Conservation (phyloP, 805 yeast species). For the Candida andamanensis region DNA sequence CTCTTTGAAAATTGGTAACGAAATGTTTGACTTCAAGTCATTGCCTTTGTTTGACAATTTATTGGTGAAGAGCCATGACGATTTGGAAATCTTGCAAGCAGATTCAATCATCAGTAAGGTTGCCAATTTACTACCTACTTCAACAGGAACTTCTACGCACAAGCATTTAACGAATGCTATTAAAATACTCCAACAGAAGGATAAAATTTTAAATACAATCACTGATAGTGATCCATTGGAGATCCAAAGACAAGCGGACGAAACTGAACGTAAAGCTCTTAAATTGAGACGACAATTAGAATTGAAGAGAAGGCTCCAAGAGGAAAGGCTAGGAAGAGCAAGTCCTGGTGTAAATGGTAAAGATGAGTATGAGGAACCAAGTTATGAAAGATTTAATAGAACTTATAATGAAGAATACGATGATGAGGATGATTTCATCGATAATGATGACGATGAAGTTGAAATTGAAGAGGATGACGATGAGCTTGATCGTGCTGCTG, state of each 20-base stretch:
- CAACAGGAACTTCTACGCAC: constrained; percentile 83
- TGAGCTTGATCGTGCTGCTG: constrained; percentile 51
- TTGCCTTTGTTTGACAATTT: constrained; percentile 66
- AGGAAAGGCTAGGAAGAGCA: constrained; percentile 46
- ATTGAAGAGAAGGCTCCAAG: constrained; percentile 52
- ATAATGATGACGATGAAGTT: constrained; percentile 38
- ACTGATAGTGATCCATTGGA: constrained; percentile 65
- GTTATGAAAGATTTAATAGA: constrained; percentile 35
- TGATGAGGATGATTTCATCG: constrained; percentile 41
- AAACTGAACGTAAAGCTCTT: constrained; percentile 51
- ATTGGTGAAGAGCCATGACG: constrained; percentile 65
- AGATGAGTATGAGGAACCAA: constrained; percentile 21
- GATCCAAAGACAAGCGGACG: constrained; percentile 63
- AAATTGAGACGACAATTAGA: constrained; percentile 64
- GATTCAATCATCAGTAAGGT: constrained; percentile 60
- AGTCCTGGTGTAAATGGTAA: constrained; percentile 19
- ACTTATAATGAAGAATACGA: constrained; percentile 34
- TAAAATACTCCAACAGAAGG: constrained; percentile 42
- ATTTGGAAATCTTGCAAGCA: constrained; percentile 65
- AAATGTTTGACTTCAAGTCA: constrained; percentile 72
- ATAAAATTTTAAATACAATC: constrained; percentile 47
- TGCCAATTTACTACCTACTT: constrained; percentile 80
- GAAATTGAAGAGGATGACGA: constrained; percentile 41
- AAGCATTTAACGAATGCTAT: constrained; percentile 70
- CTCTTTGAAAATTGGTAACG: constrained; percentile 83